phyloP scores from a whole-genome alignment of 108 stramenopile species.

The Stephanodiscus triporus region DNA sequence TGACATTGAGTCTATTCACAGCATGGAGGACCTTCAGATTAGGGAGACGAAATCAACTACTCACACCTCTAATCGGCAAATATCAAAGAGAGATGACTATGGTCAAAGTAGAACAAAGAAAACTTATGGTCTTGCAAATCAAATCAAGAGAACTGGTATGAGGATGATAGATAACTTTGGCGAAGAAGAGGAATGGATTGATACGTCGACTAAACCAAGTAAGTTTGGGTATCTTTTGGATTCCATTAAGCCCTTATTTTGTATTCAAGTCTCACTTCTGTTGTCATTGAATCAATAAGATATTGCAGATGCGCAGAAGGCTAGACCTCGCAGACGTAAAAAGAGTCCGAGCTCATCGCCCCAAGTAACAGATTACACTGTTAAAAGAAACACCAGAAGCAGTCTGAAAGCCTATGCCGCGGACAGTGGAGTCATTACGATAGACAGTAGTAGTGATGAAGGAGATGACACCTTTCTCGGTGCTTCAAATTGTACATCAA shows the following conservation, averaged over 20 bases:
- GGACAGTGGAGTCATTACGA: slow-evolving; percentile 6
- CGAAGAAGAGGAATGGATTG: background rate
- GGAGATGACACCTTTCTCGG: slow-evolving; percentile 7
- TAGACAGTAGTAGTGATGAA: slow-evolving; percentile 14
- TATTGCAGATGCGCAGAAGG: background rate
- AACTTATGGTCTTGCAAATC: background rate
- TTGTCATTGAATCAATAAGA: background rate
- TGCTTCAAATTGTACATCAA: background rate
- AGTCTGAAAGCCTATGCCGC: background rate
- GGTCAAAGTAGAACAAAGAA: background rate
- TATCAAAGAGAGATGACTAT: background rate
- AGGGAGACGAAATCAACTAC: background rate
- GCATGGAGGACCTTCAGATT: background rate
- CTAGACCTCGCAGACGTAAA: background rate
- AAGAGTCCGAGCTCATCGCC: background rate
- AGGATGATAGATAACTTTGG: background rate
- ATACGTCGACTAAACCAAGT: background rate
- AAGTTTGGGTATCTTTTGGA: background rate
- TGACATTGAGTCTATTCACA: background rate
- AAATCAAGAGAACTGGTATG: background rate
- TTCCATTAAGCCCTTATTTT: too few species aligned
- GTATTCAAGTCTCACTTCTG: background rate
- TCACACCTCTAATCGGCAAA: background rate
- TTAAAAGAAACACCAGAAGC: background rate
- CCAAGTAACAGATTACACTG: background rate